Conservation (phyloP, 768 basidiomycete genomes). For the Neoboletus brunneissimus region DNA sequence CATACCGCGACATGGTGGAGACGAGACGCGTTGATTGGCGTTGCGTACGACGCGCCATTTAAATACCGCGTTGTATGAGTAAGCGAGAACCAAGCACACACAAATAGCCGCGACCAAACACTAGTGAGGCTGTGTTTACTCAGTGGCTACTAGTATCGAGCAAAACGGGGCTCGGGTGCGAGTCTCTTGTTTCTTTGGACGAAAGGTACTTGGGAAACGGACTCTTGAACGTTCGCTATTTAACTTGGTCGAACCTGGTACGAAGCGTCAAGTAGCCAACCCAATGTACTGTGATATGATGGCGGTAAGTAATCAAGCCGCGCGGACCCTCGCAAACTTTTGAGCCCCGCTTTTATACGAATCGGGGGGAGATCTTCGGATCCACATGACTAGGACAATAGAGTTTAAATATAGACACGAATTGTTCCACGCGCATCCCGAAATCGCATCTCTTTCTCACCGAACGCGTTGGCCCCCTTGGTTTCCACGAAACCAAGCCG, state of each 20-base stretch:
- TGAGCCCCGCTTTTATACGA: constrained; percentile 5
- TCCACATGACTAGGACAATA: constrained; percentile 18
- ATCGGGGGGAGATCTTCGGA: not conserved
- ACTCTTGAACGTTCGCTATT: not conserved
- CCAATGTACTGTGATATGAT: constrained; percentile 5
- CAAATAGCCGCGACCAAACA: constrained; percentile 10
- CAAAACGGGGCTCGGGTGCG: too few species aligned
- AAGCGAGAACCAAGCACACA: constrained; percentile 4
- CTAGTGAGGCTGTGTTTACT: too few species aligned
- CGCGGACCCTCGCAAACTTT: not conserved
- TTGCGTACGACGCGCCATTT: constrained; percentile 2
- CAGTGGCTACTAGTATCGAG: too few species aligned
- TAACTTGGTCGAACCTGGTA: not conserved
- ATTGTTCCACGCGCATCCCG: not conserved
- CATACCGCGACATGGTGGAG: constrained; percentile 21
- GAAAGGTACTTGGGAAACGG: not conserved
- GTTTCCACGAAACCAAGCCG: constrained; percentile 72
- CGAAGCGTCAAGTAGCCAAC: not conserved
- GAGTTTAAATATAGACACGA: constrained; percentile 3
- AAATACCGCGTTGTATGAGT: constrained; percentile 2
- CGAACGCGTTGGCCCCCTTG: constrained; percentile 70
- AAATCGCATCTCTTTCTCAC: constrained; percentile 77
- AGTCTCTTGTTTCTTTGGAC: too few species aligned
- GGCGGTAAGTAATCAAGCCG: constrained; percentile 12
- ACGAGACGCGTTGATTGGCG: constrained; percentile 10